Percentiles rank a stretch among this genome's conserved stretches.
Conservation (phyloP, 75 land plant species). For the Selaginella tamariscina region DNA sequence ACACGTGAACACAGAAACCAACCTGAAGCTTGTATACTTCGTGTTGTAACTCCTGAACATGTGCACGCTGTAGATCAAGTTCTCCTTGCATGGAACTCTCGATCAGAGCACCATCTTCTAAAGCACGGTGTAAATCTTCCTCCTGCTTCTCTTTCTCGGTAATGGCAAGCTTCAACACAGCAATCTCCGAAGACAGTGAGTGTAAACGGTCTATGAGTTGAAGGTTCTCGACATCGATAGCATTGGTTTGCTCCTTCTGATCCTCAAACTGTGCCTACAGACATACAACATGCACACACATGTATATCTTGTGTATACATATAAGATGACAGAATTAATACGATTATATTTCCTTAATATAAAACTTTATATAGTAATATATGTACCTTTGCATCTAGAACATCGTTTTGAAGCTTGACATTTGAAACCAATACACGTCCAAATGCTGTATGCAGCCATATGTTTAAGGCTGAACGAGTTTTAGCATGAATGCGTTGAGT, state of each 20-base stretch:
- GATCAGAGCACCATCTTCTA: conserved; percentile 23
- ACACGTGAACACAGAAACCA: not conserved
- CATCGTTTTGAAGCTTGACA: not conserved
- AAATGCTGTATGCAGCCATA: not conserved
- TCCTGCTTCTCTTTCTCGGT: conserved; percentile 17
- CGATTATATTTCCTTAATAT: too few relatives aligned
- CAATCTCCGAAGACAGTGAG: conserved; percentile 25
- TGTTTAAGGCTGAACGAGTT: not conserved
- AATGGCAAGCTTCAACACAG: conserved; percentile 16
- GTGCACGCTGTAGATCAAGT: conserved; percentile 15
- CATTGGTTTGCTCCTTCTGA: conserved; percentile 22
- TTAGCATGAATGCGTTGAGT: not conserved
- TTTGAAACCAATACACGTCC: not conserved
- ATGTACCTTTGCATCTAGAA: not conserved
- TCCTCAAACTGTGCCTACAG: conserved; percentile 25
- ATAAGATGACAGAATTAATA: not conserved
- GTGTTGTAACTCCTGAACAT: conserved; percentile 18
- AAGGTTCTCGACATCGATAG: conserved; percentile 21
- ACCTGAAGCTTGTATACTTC: conserved; percentile 14
- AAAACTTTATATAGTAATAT: not conserved
- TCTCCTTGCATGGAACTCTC: conserved; percentile 26
- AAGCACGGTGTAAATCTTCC: conserved; percentile 20
- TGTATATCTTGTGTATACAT: not conserved
- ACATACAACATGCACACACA: not conserved
- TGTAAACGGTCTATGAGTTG: conserved; percentile 29